Evolutionary conservation across 1,284 basidiomycete species (phyloP), one percentile per base, ranked within the genome.

Genomic region (Lentinus polychrous): DNA sequence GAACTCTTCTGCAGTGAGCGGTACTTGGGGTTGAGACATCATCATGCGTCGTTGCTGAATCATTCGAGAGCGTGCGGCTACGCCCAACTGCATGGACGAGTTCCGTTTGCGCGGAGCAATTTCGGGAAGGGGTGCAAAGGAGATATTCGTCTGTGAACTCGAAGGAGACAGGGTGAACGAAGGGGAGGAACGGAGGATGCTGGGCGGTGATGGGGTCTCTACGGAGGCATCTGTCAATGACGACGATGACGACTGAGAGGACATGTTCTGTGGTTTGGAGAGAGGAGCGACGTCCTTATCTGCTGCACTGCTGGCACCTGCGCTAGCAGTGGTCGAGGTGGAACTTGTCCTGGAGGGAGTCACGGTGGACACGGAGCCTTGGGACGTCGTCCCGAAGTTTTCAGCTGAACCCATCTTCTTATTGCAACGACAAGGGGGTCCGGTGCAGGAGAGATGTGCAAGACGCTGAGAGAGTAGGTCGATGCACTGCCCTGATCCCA

Each of bases 51-150:
- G 59, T 34, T 58, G 55, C n/a, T 58, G 58, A 42, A 65, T 55
- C 55, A 81, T 68, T 48, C 73, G 72, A 22, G 70, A 71, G 45
- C 79, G 77, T n/a, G 75, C 79, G 45, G 80, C 76, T 55, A 83
- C 74, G 22, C 83, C 83, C 14, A 86, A 69, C 14, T 79, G 81
- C n/a, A 72, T 67, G 39, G 68, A 64, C 6, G 74, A 76, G 38
- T 75, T 73, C 42, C 79, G 74, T 55, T 74, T 75, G 33, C 76
- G 70, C 1, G 77, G 78, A 15, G 72, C 77, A 12, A 75, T 65
- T 46, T 73, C 62, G 0, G 83, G 83, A 32, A 86, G 70, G 0
- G 83, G 83, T 0, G 84, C 83, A 54, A 86, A 86, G 52, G 71
- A 75, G 50, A 86, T 5, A 27, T 11, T 8, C 31, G 31, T 15